These are phyloP conservation scores for Neonectria neomacrospora DNA, from an alignment of 2,329 filamentous ascomycete genomes.

Conservation along the genomic window DNA sequence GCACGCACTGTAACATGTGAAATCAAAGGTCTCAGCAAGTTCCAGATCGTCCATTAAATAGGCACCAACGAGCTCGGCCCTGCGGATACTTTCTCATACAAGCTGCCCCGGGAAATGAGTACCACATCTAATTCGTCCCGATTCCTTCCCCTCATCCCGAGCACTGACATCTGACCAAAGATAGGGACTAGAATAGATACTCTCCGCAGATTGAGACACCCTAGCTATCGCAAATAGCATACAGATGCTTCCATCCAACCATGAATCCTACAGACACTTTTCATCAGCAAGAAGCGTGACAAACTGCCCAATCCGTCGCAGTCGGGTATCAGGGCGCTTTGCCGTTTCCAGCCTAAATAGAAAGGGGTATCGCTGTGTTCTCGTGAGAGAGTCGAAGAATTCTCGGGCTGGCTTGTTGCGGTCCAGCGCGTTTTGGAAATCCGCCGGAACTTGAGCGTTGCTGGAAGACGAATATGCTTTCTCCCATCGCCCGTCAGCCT, in stretches of 20 bases:
- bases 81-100: too few species aligned
- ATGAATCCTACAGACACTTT: conserved; percentile 42
- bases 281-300: conserved; percentile 52
- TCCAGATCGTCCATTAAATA: conserved; percentile 58
- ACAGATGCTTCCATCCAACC: conserved; percentile 17
- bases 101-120: too few species aligned
- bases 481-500: conserved; percentile 68
- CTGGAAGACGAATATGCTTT: conserved; percentile 64
- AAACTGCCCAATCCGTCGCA: conserved; percentile 54
- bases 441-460: conserved; percentile 58
- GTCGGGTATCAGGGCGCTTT: conserved; percentile 50
- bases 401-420: conserved; percentile 48
- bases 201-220: not conserved
- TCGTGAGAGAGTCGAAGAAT: conserved; percentile 57
- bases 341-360: conserved; percentile 58
- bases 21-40: conserved; percentile 56
- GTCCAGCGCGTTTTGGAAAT: conserved; percentile 59
- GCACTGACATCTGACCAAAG: too few species aligned
- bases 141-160: too few species aligned
- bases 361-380: conserved; percentile 58
- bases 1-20: conserved; percentile 70
- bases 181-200: too few species aligned
- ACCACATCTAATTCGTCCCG: too few species aligned
- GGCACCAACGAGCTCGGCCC: conserved; percentile 55
- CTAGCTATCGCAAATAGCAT: not conserved